Percentiles rank a stretch among this genome's conserved stretches.
Conservation (phyloP, 352 stramenopile genomes). For the Globisporangium radiosum region DNA sequence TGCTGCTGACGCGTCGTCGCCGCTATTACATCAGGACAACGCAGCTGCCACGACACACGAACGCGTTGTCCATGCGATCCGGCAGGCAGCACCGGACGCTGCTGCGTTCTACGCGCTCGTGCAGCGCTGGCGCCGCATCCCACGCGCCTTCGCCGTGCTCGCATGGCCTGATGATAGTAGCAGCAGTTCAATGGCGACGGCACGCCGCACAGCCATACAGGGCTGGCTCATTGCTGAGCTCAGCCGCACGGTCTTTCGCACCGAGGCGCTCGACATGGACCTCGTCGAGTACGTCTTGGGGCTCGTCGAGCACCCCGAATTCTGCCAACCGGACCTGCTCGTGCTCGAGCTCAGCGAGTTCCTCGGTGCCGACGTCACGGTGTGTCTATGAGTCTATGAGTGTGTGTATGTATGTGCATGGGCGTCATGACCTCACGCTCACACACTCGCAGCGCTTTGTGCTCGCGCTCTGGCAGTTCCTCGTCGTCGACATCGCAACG, state of each 20-base stretch:
- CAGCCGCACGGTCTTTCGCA: conserved; percentile 23
- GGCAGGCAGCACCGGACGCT: conserved; percentile 16
- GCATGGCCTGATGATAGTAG: conserved; percentile 14
- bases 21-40: too few species aligned
- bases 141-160: conserved; percentile 31
- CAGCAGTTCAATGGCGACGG: background rate
- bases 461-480: conserved; percentile 66
- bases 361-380: conserved; percentile 27
- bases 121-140: conserved; percentile 41
- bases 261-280: conserved; percentile 40
- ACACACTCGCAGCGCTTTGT: conserved; percentile 40
- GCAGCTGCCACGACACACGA: conserved; percentile 1
- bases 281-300: conserved; percentile 60
- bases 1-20: too few species aligned
- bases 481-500: conserved; percentile 59
- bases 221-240: conserved; percentile 46
- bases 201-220: conserved; percentile 17
- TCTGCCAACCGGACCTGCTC: conserved; percentile 59
- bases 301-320: conserved; percentile 64
- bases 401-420: background rate
- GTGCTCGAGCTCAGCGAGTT: conserved; percentile 67
- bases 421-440: background rate
- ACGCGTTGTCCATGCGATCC: conserved; percentile 22
- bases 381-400: conserved; percentile 12
- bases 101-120: conserved; percentile 38